phyloP scores from a whole-genome alignment of 1,284 basidiomycete species.

The Naganishia albida region DNA sequence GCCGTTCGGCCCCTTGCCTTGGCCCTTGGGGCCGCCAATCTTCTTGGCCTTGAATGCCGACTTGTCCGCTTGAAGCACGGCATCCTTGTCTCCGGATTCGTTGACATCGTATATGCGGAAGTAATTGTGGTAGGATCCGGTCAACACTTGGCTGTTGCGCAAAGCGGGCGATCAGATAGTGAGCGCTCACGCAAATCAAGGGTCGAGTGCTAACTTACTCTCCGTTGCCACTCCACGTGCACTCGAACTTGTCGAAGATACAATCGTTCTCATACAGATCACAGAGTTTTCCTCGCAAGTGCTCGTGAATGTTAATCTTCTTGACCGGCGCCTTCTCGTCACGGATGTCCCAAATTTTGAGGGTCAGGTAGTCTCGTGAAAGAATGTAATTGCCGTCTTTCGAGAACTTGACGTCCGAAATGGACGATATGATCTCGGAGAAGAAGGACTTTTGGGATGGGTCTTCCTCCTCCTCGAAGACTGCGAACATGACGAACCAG shows the following conservation, averaged over 20 bases:
- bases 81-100: slow-evolving; percentile 76
- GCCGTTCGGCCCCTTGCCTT: slow-evolving; percentile 70
- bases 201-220: slow-evolving; percentile 65
- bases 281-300: slow-evolving; percentile 94
- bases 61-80: slow-evolving; percentile 97
- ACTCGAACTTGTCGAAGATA: slow-evolving; percentile 99
- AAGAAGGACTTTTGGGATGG: slow-evolving; percentile 98
- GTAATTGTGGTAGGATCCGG: slow-evolving; percentile 99
- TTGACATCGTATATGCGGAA: slow-evolving; percentile 96
- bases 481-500: slow-evolving; percentile 55
- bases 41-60: slow-evolving; percentile 99
- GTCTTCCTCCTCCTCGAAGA: slow-evolving; percentile 98
- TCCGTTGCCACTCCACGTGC: slow-evolving; percentile 92
- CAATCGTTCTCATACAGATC: slow-evolving; percentile 99
- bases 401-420: slow-evolving; percentile 99
- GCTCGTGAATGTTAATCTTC: slow-evolving; percentile 98
- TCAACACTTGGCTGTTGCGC: slow-evolving; percentile 75
- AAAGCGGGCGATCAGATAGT: not conserved
- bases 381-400: slow-evolving; percentile 96
- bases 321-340: slow-evolving; percentile 97
- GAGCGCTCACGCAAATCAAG: not conserved
- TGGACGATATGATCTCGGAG: slow-evolving; percentile 99
- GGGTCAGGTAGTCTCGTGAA: slow-evolving; percentile 92
- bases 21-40: slow-evolving; percentile 75
- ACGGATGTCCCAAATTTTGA: slow-evolving; percentile 99